These are phyloP conservation scores for Monosporascus sp. DNA, from an alignment of 2,329 filamentous ascomycete species.

Conservation along the genomic window DNA sequence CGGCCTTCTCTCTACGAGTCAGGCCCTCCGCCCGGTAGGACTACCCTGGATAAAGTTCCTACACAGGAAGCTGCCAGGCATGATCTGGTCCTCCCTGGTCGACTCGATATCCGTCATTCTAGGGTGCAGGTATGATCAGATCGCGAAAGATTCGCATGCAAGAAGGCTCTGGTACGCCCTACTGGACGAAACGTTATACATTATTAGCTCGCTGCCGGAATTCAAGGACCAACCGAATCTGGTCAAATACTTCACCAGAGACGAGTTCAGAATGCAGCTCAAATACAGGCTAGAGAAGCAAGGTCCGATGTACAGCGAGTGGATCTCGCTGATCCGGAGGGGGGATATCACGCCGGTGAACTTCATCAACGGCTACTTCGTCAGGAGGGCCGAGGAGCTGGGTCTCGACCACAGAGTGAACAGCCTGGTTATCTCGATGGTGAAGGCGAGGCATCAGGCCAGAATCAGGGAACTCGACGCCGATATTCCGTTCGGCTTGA, in stretches of 20 bases:
- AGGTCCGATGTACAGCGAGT: slow-evolving; percentile 56
- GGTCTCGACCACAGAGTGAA: slow-evolving; percentile 71
- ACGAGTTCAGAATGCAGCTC: slow-evolving; percentile 58
- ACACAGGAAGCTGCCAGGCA: slow-evolving; percentile 69
- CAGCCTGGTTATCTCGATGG: slow-evolving; percentile 65
- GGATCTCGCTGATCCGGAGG: slow-evolving; percentile 60
- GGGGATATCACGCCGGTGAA: slow-evolving; percentile 70
- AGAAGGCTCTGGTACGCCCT: slow-evolving; percentile 65
- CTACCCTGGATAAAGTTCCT: slow-evolving; percentile 60
- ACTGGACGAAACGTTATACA: slow-evolving; percentile 66
- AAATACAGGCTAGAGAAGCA: slow-evolving; percentile 50
- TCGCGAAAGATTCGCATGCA: slow-evolving; percentile 63
- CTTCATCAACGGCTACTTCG: slow-evolving; percentile 85
- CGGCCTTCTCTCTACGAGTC: slow-evolving; percentile 56
- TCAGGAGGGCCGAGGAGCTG: slow-evolving; percentile 65
- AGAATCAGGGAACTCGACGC: slow-evolving; percentile 25
- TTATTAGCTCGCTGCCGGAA: slow-evolving; percentile 73
- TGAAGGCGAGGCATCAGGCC: slow-evolving; percentile 60
- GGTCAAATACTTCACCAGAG: slow-evolving; percentile 49
- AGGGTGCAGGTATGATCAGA: slow-evolving; percentile 67
- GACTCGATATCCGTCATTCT: slow-evolving; percentile 79
- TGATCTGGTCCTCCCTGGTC: slow-evolving; percentile 71
- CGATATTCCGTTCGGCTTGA: slow-evolving; percentile 15
- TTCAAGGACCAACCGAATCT: slow-evolving; percentile 57
- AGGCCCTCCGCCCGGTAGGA: slow-evolving; percentile 56